These are phyloP conservation scores for Turnera subulata DNA, from an alignment of 345 rosid genomes.

Conservation along the genomic window DNA sequence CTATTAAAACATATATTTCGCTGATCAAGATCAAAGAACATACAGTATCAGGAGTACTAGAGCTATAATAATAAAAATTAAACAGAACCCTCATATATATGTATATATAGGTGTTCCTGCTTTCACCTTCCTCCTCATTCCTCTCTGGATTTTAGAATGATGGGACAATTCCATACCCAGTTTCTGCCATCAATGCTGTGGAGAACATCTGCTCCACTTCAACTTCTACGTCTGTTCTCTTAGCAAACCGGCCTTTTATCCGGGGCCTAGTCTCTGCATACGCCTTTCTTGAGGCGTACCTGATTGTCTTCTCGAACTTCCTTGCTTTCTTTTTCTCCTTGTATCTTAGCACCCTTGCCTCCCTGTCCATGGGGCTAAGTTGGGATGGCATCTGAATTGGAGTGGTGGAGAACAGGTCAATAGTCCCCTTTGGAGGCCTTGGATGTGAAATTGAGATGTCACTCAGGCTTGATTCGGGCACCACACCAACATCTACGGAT, in stretches of 20 bases:
- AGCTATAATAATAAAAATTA: constrained; percentile 21
- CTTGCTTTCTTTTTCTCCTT: constrained; percentile 91
- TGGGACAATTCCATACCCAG: constrained; percentile 73
- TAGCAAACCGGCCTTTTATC: constrained; percentile 87
- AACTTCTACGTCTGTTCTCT: constrained; percentile 57
- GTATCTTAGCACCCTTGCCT: constrained; percentile 86
- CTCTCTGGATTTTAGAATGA: constrained; percentile 38
- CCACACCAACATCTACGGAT: constrained; percentile 63
- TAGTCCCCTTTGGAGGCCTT: constrained; percentile 48
- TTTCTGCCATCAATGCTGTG: constrained; percentile 40
- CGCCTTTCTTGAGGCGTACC: constrained; percentile 97
- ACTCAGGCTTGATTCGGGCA: constrained; percentile 64
- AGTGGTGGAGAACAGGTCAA: constrained; percentile 50
- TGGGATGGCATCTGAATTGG: constrained; percentile 53
- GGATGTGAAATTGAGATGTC: constrained; percentile 53
- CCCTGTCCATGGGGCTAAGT: constrained; percentile 78
- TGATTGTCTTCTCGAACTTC: constrained; percentile 87
- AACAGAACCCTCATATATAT: constrained; percentile 4
- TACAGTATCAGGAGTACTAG: constrained; percentile 15
- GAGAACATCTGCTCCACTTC: constrained; percentile 68
- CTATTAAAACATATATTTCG: constrained; percentile 16
- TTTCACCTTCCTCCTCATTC: neutral
- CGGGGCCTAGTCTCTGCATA: constrained; percentile 93
- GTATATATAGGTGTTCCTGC: neutral
- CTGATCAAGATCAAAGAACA: constrained; percentile 15